A percentile compares a stretch with the other conserved stretches of the same genome.
phyloP scores from a whole-genome alignment of 2,329 filamentous ascomycete genomes.

The Pochonia chlamydosporia region DNA sequence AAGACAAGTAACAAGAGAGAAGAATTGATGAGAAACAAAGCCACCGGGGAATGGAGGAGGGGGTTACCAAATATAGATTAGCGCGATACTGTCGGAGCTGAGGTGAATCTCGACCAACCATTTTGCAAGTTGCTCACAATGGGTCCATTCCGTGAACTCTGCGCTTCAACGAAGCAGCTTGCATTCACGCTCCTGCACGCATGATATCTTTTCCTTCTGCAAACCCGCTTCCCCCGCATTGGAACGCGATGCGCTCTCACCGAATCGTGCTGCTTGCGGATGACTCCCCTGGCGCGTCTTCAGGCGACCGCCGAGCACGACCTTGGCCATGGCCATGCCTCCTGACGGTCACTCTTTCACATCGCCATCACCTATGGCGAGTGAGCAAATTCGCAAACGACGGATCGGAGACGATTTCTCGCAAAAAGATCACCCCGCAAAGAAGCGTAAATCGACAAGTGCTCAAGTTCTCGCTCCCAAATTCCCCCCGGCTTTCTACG shows the following conservation, averaged over 20 bases:
- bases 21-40: no score
- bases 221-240: background rate
- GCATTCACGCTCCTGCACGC: no score
- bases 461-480: conserved; percentile 2
- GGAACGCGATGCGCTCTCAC: background rate
- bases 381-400: conserved; percentile 2
- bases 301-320: background rate
- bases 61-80: no score
- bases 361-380: background rate
- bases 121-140: no score
- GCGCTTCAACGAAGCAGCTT: no score
- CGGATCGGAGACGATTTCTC: background rate
- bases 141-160: no score
- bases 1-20: background rate
- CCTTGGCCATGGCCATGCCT: background rate
- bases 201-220: background rate
- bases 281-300: background rate
- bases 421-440: background rate
- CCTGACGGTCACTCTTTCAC: background rate
- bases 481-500: conserved; percentile 21
- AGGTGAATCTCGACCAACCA: no score
- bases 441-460: background rate
- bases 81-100: no score
- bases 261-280: background rate
- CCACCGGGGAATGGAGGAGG: no score